Evolutionary conservation across 1,284 basidiomycete genomes (phyloP).

Genomic region (Heterobasidion annosum): DNA sequence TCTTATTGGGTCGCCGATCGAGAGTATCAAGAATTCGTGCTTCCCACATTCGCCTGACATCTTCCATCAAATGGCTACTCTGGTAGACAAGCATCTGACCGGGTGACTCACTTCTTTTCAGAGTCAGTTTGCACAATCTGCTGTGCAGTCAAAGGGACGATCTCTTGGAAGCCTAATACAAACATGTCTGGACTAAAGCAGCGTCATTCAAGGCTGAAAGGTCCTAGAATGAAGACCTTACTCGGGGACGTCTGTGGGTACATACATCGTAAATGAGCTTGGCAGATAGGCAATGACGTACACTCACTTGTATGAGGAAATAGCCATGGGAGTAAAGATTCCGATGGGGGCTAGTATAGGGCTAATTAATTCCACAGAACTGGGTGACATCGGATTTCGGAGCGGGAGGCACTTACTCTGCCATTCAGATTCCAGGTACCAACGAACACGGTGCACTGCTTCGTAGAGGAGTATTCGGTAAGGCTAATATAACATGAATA

Average conservation of each 20-base stretch:
- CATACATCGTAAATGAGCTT: conserved; percentile 9
- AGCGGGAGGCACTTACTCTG: conserved; percentile 36
- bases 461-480: conserved; percentile 80
- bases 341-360: conserved; percentile 54
- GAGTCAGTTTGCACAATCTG: conserved; percentile 97
- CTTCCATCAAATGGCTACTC: not conserved
- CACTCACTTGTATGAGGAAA: conserved; percentile 70
- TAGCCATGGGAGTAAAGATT: conserved; percentile 85
- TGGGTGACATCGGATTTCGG: conserved; percentile 7
- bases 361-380: not conserved
- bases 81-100: too few relatives aligned
- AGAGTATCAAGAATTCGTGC: conserved; percentile 74
- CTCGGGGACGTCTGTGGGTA: conserved; percentile 44
- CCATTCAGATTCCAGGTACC: conserved; percentile 99
- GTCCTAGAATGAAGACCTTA: conserved; percentile 21
- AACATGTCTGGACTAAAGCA: conserved; percentile 76
- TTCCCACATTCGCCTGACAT: conserved; percentile 78
- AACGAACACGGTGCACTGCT: conserved; percentile 66
- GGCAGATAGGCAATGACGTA: not conserved
- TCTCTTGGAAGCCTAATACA: conserved; percentile 94
- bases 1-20: conserved; percentile 56
- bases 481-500: conserved; percentile 33
- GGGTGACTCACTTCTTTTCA: conserved; percentile 62
- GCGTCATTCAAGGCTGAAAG: not conserved
- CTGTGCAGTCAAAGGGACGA: conserved; percentile 93